Evolutionary conservation across 805 yeast species (phyloP).

Genomic region (Monosporozyma aerobia): DNA sequence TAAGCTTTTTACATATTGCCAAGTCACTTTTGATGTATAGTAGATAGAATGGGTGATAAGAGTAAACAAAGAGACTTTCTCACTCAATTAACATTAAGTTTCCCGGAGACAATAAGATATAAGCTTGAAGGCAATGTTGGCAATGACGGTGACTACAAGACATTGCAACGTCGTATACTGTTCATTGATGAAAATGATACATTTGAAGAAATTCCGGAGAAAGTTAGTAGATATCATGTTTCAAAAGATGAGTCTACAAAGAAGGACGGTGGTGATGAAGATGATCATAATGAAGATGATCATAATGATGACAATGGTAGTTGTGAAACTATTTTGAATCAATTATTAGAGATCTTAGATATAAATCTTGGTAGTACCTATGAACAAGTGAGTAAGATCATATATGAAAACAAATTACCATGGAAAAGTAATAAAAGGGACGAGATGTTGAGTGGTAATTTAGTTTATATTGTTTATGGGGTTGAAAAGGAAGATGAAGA

Average conservation of each 20-base stretch:
- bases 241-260: background rate
- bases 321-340: background rate
- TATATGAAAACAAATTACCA: conserved; percentile 15
- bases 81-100: background rate
- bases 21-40: background rate
- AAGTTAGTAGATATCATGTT: background rate
- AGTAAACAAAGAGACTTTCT: background rate
- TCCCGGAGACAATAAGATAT: background rate
- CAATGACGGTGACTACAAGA: background rate
- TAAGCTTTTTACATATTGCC: too few relatives aligned
- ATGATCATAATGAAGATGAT: too few relatives aligned
- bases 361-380: conserved; percentile 20
- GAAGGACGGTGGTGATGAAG: background rate
- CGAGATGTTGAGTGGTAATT: conserved; percentile 22
- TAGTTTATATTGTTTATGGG: conserved; percentile 22
- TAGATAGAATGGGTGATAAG: background rate
- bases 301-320: too few relatives aligned
- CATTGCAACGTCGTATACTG: background rate
- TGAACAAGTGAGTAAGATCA: conserved; percentile 7
- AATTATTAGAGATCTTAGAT: conserved; percentile 13
- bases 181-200: background rate
- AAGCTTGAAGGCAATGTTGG: background rate
- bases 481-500: too few relatives aligned
- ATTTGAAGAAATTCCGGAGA: background rate
- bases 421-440: conserved; percentile 23